A percentile compares a stretch with the other conserved stretches of the same genome.
phyloP scores from a whole-genome alignment of 2,329 filamentous ascomycete species.

The Curvularia lunata region DNA sequence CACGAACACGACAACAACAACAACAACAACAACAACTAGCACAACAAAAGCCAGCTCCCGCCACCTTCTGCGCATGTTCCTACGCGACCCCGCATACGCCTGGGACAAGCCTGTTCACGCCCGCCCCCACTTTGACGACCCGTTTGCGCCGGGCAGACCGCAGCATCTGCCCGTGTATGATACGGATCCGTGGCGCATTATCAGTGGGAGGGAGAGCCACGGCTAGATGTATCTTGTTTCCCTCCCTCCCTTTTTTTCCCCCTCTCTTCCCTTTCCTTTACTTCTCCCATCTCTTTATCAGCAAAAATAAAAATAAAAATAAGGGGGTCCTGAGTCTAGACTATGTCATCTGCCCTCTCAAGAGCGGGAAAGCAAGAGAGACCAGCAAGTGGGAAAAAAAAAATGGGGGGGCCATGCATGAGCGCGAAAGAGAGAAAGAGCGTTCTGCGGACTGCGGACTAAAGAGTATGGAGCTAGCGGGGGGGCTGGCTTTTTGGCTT shows the following conservation, averaged over 20 bases:
- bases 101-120: slow-evolving; percentile 40
- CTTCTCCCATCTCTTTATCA: too few species aligned
- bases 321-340: too few species aligned
- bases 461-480: too few species aligned
- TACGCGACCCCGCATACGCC: slow-evolving; percentile 42
- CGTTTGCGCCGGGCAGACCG: slow-evolving; percentile 37
- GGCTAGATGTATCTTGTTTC: too few species aligned
- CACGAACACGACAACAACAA: too few species aligned
- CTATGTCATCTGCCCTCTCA: too few species aligned
- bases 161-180: slow-evolving; percentile 46
- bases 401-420: too few species aligned
- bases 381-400: too few species aligned
- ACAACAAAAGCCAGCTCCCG: slow-evolving; percentile 30
- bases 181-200: slow-evolving; percentile 46
- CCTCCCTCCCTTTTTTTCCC: not conserved
- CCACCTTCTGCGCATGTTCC: slow-evolving; percentile 49
- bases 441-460: too few species aligned
- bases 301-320: too few species aligned
- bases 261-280: not conserved
- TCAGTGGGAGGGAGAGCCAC: slow-evolving; percentile 49
- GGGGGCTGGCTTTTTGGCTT: not conserved
- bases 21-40: not conserved
- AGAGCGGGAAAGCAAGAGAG: too few species aligned
- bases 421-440: too few species aligned
- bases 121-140: slow-evolving; percentile 31